A percentile compares a stretch with the other conserved stretches of the same genome.
These are phyloP conservation scores for Aspergillus ochraceoroseus DNA, from an alignment of 2,329 filamentous ascomycete species.

Conservation along the genomic window DNA sequence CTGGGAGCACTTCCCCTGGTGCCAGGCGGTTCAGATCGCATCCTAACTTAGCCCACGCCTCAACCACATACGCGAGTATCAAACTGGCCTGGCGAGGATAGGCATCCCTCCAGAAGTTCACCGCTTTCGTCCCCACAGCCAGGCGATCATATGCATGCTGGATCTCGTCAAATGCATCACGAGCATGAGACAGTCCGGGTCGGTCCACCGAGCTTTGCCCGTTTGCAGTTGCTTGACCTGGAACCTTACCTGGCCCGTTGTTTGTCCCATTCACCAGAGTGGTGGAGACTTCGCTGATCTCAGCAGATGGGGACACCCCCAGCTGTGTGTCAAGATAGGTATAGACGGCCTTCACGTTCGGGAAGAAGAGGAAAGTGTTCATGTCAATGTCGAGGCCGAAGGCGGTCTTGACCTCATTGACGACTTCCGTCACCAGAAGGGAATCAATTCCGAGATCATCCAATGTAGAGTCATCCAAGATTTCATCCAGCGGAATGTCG, in stretches of 20 bases:
- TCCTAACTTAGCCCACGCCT: not conserved
- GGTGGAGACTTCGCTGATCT: not conserved
- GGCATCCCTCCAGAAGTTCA: not conserved
- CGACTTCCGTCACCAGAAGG: slow-evolving; percentile 1
- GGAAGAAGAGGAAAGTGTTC: too few species aligned
- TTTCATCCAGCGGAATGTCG: not conserved
- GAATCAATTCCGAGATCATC: slow-evolving; percentile 2
- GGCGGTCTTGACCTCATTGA: slow-evolving; percentile 1
- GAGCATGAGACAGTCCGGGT: too few species aligned
- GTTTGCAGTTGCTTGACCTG: too few species aligned
- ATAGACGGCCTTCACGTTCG: too few species aligned
- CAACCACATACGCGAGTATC: not conserved
- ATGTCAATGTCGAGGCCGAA: not conserved
- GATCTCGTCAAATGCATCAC: not conserved
- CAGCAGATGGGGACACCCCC: not conserved
- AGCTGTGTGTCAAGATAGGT: too few species aligned
- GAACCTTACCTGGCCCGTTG: too few species aligned
- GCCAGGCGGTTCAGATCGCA: not conserved
- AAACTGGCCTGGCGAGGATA: not conserved
- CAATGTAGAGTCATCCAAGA: not conserved
- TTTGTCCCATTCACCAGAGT: too few species aligned
- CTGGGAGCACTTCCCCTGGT: too few species aligned
- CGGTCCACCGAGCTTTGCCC: too few species aligned
- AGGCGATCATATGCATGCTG: not conserved
- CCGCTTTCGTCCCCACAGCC: not conserved